Evolutionary conservation across 1,284 basidiomycete genomes (phyloP).

Genomic region (Ustilago tritici): DNA sequence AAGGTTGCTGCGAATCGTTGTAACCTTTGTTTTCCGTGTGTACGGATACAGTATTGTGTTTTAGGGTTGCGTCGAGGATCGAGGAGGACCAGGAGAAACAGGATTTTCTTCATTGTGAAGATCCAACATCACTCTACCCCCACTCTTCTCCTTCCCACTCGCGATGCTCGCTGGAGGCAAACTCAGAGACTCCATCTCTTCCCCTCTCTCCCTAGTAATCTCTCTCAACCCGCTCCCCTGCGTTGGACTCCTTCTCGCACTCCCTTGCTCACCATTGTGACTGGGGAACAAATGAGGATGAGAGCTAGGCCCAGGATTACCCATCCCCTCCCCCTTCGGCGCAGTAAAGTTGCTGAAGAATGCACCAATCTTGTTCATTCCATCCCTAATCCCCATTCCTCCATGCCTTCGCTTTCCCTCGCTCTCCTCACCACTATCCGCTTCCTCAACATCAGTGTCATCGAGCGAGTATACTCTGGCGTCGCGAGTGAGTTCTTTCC

Average conservation of each 20-base stretch:
- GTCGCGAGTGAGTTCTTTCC: conserved; percentile 32
- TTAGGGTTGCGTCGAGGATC: not conserved
- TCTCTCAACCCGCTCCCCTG: not conserved
- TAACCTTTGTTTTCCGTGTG: not conserved
- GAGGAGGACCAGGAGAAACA: not conserved
- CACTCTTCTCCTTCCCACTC: not conserved
- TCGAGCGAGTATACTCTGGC: conserved; percentile 20
- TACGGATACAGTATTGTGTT: not conserved
- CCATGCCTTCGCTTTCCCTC: conserved; percentile 12
- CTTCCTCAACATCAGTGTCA: conserved; percentile 12
- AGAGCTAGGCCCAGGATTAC: conserved; percentile 47
- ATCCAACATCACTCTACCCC: not conserved
- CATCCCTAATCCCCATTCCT: conserved; percentile 32
- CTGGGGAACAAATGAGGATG: conserved; percentile 49
- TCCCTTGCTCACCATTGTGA: not conserved
- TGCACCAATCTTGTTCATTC: conserved; percentile 42
- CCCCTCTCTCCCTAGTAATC: not conserved
- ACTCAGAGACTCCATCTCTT: not conserved
- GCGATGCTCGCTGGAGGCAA: not conserved
- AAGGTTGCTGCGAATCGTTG: too few species aligned
- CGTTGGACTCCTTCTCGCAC: not conserved
- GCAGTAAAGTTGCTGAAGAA: conserved; percentile 50
- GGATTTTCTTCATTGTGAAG: not conserved
- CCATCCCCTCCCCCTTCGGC: conserved; percentile 54
- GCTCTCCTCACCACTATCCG: conserved; percentile 22